Conservation (phyloP, 768 basidiomycete genomes). For the Candolleomyces eurysporus region DNA sequence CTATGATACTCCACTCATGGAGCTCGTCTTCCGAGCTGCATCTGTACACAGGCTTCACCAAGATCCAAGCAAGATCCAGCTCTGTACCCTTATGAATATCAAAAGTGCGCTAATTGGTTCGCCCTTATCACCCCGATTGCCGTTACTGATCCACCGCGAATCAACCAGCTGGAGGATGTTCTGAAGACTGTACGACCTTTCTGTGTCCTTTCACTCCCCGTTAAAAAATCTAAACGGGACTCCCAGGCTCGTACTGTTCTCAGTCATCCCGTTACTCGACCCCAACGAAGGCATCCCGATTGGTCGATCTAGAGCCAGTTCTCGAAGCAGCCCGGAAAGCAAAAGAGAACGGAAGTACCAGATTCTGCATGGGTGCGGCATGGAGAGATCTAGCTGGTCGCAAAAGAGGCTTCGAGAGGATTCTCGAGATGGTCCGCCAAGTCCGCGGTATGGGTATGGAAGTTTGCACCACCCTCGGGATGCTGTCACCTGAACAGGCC, state of each 20-base stretch:
- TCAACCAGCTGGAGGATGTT: conserved; percentile 82
- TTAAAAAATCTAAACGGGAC: background rate
- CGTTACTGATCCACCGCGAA: conserved; percentile 4
- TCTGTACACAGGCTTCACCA: conserved; percentile 82
- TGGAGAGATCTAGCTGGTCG: conserved; percentile 94
- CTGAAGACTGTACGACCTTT: conserved; percentile 81
- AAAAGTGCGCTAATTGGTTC: conserved; percentile 67
- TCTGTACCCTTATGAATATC: conserved; percentile 98
- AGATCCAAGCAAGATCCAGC: conserved; percentile 87
- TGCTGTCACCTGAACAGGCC: conserved; percentile 94
- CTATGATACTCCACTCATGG: conserved; percentile 83
- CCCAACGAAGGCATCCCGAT: conserved; percentile 80
- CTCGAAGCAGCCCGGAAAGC: conserved; percentile 90
- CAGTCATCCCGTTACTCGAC: conserved; percentile 94
- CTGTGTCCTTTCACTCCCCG: background rate
- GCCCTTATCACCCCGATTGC: conserved; percentile 16
- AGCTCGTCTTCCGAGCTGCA: conserved; percentile 86
- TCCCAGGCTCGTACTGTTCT: conserved; percentile 90
- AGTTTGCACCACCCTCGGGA: conserved; percentile 97
- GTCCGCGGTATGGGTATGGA: conserved; percentile 98
- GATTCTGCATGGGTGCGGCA: conserved; percentile 99
- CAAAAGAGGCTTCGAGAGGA: conserved; percentile 91
- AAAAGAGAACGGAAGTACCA: conserved; percentile 93
- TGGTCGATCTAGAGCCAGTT: conserved; percentile 90
- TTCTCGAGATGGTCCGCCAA: conserved; percentile 87